Percentiles rank a stretch among this genome's conserved stretches.
Conservation (phyloP, 345 rosid species). For the Syzygium aromaticum region DNA sequence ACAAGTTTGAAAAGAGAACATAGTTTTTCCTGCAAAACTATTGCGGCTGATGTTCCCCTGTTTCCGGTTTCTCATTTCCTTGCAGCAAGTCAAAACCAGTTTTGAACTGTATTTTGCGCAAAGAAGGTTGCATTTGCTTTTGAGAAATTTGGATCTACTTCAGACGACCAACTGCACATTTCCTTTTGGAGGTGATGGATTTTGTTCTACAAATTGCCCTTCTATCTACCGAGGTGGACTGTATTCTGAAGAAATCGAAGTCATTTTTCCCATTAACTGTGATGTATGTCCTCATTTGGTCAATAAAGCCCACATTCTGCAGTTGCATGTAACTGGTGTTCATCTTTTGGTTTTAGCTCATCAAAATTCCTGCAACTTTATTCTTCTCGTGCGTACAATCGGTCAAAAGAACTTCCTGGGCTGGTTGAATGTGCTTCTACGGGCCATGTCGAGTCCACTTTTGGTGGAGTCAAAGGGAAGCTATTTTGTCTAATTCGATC, state of each 20-base stretch:
- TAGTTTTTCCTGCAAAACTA: not conserved
- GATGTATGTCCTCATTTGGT: not conserved
- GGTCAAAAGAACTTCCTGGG: not conserved
- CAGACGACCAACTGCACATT: not conserved
- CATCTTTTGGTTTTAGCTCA: not conserved
- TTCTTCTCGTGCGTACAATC: not conserved
- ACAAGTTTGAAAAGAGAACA: not conserved
- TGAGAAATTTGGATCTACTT: not conserved
- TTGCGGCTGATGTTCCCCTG: not conserved
- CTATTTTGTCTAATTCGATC: not conserved
- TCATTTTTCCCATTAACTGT: not conserved
- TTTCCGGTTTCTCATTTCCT: not conserved
- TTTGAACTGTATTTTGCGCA: not conserved
- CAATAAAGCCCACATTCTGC: not conserved
- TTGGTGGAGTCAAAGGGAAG: not conserved
- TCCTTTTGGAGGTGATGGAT: not conserved
- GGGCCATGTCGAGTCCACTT: not conserved
- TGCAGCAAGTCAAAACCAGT: not conserved
- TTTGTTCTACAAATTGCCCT: not conserved
- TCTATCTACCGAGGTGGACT: not conserved
- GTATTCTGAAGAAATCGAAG: not conserved
- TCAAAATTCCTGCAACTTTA: not conserved
- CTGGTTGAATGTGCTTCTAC: not conserved
- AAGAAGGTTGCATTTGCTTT: not conserved
- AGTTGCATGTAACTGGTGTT: not conserved